A percentile compares a stretch with the other conserved stretches of the same genome.
These are phyloP conservation scores for Populus simonii DNA, from an alignment of 345 rosid genomes.

Conservation along the genomic window DNA sequence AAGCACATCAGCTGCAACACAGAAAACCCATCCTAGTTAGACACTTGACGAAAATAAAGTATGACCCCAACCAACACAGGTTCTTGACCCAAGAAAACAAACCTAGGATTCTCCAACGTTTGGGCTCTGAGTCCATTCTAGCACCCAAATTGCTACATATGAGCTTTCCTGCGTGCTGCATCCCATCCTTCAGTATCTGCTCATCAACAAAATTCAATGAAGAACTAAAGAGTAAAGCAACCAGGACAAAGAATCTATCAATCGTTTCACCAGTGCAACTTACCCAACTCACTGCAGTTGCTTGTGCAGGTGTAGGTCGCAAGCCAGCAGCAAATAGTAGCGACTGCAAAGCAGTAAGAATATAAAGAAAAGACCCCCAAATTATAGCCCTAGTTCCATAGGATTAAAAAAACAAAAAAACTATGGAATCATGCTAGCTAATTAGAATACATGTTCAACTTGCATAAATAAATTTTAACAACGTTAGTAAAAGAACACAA, in stretches of 20 bases:
- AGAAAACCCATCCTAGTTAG: slow-evolving; percentile 7
- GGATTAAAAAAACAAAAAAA: neutral
- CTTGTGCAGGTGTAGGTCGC: slow-evolving; percentile 93
- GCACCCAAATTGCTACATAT: slow-evolving; percentile 93
- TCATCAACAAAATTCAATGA: slow-evolving; percentile 12
- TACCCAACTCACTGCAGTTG: slow-evolving; percentile 96
- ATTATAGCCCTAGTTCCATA: neutral
- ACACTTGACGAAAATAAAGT: slow-evolving; percentile 1
- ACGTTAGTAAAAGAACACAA: neutral
- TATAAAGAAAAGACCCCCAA: slow-evolving; percentile 15
- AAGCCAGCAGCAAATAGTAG: slow-evolving; percentile 97
- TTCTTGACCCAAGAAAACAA: slow-evolving; percentile 9
- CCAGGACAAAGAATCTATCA: neutral
- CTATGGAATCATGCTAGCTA: neutral
- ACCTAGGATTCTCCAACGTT: slow-evolving; percentile 91
- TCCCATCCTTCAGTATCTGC: slow-evolving; percentile 90
- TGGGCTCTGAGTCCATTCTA: slow-evolving; percentile 97
- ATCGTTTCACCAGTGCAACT: slow-evolving; percentile 17
- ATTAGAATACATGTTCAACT: neutral
- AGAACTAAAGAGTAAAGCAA: neutral
- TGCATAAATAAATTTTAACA: neutral
- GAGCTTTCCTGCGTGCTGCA: slow-evolving; percentile 93
- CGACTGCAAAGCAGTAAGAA: slow-evolving; percentile 76
- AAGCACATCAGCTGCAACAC: slow-evolving; percentile 78
- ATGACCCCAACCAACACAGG: slow-evolving; percentile 1